Conservation (phyloP, 192 early-diverging fungal species). For the Coemansia aciculifera region DNA sequence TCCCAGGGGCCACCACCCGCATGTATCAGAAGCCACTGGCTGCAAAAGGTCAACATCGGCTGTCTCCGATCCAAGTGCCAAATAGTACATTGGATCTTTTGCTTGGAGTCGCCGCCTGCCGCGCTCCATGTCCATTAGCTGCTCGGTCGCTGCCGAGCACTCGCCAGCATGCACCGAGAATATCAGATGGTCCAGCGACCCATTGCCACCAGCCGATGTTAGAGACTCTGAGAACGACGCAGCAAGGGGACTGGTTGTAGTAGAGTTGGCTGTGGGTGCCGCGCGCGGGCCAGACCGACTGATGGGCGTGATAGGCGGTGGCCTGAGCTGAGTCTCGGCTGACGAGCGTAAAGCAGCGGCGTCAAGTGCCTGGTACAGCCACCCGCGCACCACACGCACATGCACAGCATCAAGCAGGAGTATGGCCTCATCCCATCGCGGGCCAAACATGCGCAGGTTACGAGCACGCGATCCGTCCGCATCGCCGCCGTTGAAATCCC, state of each 20-base stretch:
- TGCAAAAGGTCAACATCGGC: conserved; percentile 32
- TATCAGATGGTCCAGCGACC: conserved; percentile 35
- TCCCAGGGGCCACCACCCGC: conserved; percentile 49
- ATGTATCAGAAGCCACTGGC: background rate
- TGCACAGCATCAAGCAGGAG: conserved; percentile 33
- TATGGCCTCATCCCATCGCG: conserved; percentile 36
- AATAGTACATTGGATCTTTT: conserved; percentile 11
- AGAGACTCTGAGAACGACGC: background rate
- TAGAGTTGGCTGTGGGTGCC: background rate
- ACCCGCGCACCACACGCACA: conserved; percentile 41
- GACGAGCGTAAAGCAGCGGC: conserved; percentile 10
- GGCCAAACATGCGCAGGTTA: conserved; percentile 42
- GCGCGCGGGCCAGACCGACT: conserved; percentile 19
- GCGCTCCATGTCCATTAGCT: conserved; percentile 42
- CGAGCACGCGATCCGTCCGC: conserved; percentile 28
- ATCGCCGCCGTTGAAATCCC: conserved; percentile 36
- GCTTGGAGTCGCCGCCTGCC: background rate
- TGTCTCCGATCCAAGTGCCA: conserved; percentile 38
- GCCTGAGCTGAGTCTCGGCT: conserved; percentile 6
- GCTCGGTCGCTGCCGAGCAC: conserved; percentile 35
- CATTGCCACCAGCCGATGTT: conserved; percentile 16
- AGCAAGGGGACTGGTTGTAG: background rate
- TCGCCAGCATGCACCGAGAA: conserved; percentile 51
- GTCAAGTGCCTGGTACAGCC: conserved; percentile 42
- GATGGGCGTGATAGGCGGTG: conserved; percentile 16